A percentile compares a stretch with the other conserved stretches of the same genome.
Evolutionary conservation across 768 basidiomycete species (phyloP).

Genomic region (Asterophora lycoperdoides): DNA sequence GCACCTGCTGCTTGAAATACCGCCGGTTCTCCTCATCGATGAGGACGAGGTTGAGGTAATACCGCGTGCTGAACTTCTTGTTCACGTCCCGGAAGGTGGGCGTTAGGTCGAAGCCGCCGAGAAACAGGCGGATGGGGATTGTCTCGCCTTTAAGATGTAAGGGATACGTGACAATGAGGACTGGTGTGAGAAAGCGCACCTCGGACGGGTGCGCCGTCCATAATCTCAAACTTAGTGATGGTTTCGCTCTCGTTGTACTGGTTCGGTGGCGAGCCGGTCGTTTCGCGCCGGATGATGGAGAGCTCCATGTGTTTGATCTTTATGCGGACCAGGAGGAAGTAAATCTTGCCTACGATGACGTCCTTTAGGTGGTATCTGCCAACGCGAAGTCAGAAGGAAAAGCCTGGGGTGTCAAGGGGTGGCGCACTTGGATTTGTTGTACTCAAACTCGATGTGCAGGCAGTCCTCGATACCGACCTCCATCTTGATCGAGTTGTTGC

Average conservation of each 20-base stretch:
- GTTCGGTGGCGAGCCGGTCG: slow-evolving; percentile 96
- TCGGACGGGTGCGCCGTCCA: slow-evolving; percentile 98
- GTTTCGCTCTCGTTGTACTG: slow-evolving; percentile 99
- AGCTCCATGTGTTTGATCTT: slow-evolving; percentile 99
- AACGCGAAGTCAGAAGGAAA: background rate
- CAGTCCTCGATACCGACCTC: slow-evolving; percentile 99
- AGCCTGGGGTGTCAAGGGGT: background rate
- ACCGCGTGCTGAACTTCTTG: slow-evolving; percentile 97
- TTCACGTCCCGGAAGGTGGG: slow-evolving; percentile 99
- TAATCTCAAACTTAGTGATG: slow-evolving; percentile 99
- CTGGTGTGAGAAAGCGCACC: slow-evolving; percentile 38
- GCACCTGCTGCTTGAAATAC: slow-evolving; percentile 95
- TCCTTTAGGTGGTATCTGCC: slow-evolving; percentile 95
- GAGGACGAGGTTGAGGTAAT: slow-evolving; percentile 95
- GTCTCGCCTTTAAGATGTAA: slow-evolving; percentile 62
- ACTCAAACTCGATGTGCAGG: slow-evolving; percentile 98
- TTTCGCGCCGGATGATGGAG: slow-evolving; percentile 95
- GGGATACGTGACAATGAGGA: background rate
- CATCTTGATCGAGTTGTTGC: slow-evolving; percentile 99
- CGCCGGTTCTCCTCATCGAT: slow-evolving; percentile 98
- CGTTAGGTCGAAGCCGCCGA: slow-evolving; percentile 97
- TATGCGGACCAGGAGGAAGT: slow-evolving; percentile 96
- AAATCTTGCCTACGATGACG: slow-evolving; percentile 99
- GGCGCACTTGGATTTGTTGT: slow-evolving; percentile 96
- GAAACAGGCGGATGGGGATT: slow-evolving; percentile 76